Base-by-base conservation (phyloP, 2,329 filamentous ascomycete genomes). In the Monosporascus sp. region DNA sequence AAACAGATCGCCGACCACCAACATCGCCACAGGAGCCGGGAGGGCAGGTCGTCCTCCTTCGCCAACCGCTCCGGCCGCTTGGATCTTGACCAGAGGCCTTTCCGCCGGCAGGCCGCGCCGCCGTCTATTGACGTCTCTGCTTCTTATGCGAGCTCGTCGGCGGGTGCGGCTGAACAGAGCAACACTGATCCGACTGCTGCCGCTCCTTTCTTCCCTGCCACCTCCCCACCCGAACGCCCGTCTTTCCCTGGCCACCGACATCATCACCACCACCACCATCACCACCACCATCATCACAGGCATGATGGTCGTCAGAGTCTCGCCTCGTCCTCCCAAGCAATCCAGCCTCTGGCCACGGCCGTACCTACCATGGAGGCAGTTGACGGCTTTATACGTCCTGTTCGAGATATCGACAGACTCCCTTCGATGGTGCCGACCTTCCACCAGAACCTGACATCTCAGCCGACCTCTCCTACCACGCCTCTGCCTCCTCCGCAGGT, bases 391-490 rank as follows among this genome's bases (percentile, higher is more conserved):
- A 82, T 94, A 55, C 83, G 91, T 50, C 89, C 88, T 7, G 87
- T 93, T 37, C 86, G 90, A 60, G 89, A 95, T 67, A 78, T 83
- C 45, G 90, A 97, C 67, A 85, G 91, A 55, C 80, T 94, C 54
- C 89, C 88, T 47, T 94, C 88, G 50, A 95, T 94, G 86, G 77
- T 87, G 45, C 82, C 87, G 7, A 81, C 86, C 41, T 76, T 86
- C 51, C 82, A 88, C 57, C 77, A 81, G 11, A 86, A 88, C 50
- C 74, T 91, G 51, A 81, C 82, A 43, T 97, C 93, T n/a, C 92
- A 96, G 67, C 94, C 94, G 8, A 89, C 92, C 53, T 97, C 91
- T 14, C 91, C 91, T 1, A 94, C 90, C 7, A 96, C 91, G 1
- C 91, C 91, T 15, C 79, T 88, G 45, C 87, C 87, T 47, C 84